Conservation (phyloP, 2,329 filamentous ascomycete genomes). For the Sporothrix variecibatus region DNA sequence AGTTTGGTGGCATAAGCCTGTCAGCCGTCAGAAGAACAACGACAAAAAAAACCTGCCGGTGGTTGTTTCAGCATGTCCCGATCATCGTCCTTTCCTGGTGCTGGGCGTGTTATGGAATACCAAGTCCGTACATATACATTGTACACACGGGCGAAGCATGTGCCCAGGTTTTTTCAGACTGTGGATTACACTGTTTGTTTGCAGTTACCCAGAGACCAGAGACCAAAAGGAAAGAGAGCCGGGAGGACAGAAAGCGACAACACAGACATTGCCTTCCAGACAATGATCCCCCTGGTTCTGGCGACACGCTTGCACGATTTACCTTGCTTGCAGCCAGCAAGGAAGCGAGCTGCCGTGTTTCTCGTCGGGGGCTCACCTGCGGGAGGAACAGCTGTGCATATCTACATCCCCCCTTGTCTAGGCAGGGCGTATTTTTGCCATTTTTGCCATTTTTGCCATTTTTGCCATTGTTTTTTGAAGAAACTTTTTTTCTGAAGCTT, state of each 20-base stretch:
- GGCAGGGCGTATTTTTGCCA: not conserved
- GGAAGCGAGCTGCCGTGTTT: not conserved
- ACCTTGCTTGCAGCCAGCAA: slow-evolving; percentile 14
- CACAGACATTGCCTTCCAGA: slow-evolving; percentile 1
- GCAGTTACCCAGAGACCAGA: not conserved
- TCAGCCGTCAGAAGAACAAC: not conserved
- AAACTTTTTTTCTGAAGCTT: not conserved
- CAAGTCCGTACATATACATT: not conserved
- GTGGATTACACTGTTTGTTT: slow-evolving; percentile 10
- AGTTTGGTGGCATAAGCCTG: not conserved
- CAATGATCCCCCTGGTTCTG: not conserved
- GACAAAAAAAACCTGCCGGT: not conserved
- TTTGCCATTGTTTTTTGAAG: not conserved
- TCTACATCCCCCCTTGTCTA: not conserved
- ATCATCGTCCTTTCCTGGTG: slow-evolving; percentile 24
- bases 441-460: not conserved
- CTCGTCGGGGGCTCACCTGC: not conserved
- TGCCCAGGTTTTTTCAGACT: slow-evolving; percentile 15
- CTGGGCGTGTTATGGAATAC: not conserved
- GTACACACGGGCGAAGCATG: not conserved
- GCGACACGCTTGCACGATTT: slow-evolving; percentile 15
- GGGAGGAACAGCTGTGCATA: not conserved
- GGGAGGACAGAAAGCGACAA: not conserved
- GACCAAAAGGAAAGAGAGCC: not conserved
- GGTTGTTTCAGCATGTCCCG: slow-evolving; percentile 23